These are phyloP conservation scores for Ustilago shanxiensis DNA, from an alignment of 1,284 basidiomycete species.

Conservation along the genomic window DNA sequence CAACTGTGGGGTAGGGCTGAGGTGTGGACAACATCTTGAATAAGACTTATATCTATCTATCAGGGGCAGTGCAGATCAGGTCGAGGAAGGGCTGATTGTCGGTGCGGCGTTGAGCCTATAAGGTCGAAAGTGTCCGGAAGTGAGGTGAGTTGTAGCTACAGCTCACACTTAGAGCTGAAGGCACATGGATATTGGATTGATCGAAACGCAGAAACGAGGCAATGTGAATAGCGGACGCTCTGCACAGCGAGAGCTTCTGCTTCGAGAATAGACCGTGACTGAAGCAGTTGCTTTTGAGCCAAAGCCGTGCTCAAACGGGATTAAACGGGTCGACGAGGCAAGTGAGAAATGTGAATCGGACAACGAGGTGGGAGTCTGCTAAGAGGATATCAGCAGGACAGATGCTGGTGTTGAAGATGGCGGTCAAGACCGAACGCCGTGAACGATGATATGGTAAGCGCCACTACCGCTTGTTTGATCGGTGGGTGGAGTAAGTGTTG, in stretches of 20 bases:
- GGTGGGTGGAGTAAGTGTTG: too few relatives aligned
- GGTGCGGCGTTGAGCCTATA: background rate
- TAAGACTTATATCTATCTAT: slow-evolving; percentile 17
- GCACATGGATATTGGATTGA: slow-evolving; percentile 23
- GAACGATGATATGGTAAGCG: too few relatives aligned
- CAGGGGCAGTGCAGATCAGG: background rate
- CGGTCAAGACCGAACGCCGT: background rate
- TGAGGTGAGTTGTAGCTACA: slow-evolving; percentile 26
- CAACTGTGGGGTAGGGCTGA: slow-evolving; percentile 66
- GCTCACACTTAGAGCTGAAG: slow-evolving; percentile 25
- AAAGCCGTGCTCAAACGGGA: background rate
- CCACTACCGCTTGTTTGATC: too few relatives aligned
- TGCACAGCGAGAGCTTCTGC: background rate
- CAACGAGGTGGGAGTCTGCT: background rate
- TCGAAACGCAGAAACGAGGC: background rate
- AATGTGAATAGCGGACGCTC: background rate
- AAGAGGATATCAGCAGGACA: background rate
- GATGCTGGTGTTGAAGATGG: background rate
- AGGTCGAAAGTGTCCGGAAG: slow-evolving; percentile 20
- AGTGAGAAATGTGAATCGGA: background rate
- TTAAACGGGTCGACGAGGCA: background rate
- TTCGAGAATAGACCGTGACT: background rate
- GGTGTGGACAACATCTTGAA: slow-evolving; percentile 68
- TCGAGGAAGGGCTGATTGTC: background rate
- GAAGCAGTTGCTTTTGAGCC: background rate